A percentile compares a stretch with the other conserved stretches of the same genome.
phyloP scores from a whole-genome alignment of 2,329 filamentous ascomycete species.

The Hysterium pulicare region DNA sequence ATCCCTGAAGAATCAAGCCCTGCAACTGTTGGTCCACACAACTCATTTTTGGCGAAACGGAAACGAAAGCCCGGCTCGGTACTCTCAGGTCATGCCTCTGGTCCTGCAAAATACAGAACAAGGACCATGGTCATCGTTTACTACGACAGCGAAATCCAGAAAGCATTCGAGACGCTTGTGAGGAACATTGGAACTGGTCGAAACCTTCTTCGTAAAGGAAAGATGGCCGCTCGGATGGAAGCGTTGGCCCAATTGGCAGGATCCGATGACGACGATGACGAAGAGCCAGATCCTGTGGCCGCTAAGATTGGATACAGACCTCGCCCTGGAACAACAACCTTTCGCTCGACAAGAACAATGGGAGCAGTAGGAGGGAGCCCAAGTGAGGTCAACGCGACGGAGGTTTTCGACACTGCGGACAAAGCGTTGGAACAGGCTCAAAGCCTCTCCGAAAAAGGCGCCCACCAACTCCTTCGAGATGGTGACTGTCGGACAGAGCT shows the following conservation, averaged over 20 bases:
- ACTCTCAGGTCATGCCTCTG: constrained; percentile 37
- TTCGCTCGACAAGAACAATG: constrained; percentile 21
- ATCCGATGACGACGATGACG: constrained; percentile 19
- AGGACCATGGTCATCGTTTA: constrained; percentile 81
- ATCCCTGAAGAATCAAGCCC: constrained; percentile 18
- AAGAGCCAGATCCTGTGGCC: constrained; percentile 22
- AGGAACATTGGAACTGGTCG: constrained; percentile 75
- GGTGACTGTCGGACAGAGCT: constrained; percentile 81
- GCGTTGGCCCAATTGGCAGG: constrained; percentile 38
- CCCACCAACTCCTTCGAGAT: constrained; percentile 84
- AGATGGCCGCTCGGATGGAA: constrained; percentile 73
- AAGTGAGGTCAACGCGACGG: constrained; percentile 14
- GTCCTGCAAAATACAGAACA: constrained; percentile 60
- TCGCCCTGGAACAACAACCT: constrained; percentile 24
- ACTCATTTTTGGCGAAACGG: constrained; percentile 18
- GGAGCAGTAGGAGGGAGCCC: constrained; percentile 7
- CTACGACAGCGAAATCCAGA: constrained; percentile 85
- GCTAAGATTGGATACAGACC: constrained; percentile 37
- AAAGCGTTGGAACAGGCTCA: constrained; percentile 77
- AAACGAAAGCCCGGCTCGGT: constrained; percentile 46
- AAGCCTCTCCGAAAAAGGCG: constrained; percentile 77
- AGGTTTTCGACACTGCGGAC: constrained; percentile 63
- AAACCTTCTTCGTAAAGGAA: constrained; percentile 82
- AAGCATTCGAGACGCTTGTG: constrained; percentile 77
- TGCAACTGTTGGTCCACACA: constrained; percentile 12